A percentile compares a stretch with the other conserved stretches of the same genome.
These are phyloP conservation scores for Spiraea crenata DNA, from an alignment of 331 rosid species.

Conservation along the genomic window DNA sequence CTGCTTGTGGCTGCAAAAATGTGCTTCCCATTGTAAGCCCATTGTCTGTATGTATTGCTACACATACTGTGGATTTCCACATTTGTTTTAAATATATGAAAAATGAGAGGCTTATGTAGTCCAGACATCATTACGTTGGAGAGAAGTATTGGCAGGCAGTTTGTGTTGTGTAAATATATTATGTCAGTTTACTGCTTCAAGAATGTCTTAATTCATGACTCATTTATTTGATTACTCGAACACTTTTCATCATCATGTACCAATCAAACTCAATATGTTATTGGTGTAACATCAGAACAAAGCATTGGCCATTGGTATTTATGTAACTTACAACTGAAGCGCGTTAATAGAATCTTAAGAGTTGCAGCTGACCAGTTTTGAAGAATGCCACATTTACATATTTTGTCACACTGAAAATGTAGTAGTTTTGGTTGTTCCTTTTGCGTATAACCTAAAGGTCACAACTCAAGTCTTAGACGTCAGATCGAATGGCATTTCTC, in stretches of 20 bases:
- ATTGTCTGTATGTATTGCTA: background rate
- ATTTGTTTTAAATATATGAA: background rate
- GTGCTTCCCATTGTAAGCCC: background rate
- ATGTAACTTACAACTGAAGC: background rate
- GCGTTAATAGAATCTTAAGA: background rate
- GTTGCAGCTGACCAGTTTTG: background rate
- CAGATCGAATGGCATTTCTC: too few species aligned
- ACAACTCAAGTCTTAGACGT: background rate
- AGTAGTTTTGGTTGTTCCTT: background rate
- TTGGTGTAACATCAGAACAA: background rate
- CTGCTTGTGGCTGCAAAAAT: background rate
- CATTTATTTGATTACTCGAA: background rate
- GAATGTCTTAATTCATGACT: background rate
- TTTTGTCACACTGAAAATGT: background rate
- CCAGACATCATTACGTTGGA: background rate
- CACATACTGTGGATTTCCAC: background rate
- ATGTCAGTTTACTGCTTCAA: background rate
- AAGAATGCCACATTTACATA: background rate
- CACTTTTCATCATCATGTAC: background rate
- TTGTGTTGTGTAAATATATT: background rate
- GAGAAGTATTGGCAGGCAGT: background rate
- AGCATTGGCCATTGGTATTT: background rate
- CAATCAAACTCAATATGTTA: too few species aligned
- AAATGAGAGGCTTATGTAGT: background rate
- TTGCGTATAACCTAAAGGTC: background rate